Evolutionary conservation across 768 basidiomycete genomes (phyloP), one percentile per base, ranked within the genome.

Genomic region (Fomitopsis serialis): DNA sequence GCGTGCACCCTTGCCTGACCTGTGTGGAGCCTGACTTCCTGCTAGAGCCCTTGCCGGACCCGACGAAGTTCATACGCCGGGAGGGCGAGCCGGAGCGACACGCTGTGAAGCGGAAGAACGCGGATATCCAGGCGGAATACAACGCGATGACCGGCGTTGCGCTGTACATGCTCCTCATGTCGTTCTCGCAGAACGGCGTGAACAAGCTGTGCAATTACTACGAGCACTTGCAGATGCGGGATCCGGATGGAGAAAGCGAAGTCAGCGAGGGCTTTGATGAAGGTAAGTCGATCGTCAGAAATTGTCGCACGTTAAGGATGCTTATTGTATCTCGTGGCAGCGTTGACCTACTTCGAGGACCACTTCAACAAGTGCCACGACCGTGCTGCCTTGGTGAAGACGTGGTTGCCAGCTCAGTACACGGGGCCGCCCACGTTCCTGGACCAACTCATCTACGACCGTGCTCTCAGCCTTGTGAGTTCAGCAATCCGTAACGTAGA

Each of bases 351-450:
- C 95, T 94, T 97, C 72, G 90, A 89, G 64, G 84, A 87, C 12
- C 87, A 93, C 58, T 99, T 97, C 68, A 83, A 94, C 62, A 94
- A 95, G 66, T 96, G 92, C 63, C 90, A 91, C 63, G 93, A 96
- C 54, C 89, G 95, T 37, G 91, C 92, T 17, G 85, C 91, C 45
- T 68, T 89, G 17, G 87, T 92, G 42, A 92, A 90, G 79, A 89
- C 88, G 0, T 92, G 91, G 89, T 67, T 92, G 13, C 89, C 90
- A 5, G 80, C 80, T 48, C 88, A 89, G 53, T 89, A 93, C 54
- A 81, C 86, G 19, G 90, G 90, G 1, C 84, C 89, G 0, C 86
- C 84, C 64, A 84, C 82, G 51, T 95, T 86, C 73, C 78, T 96
- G 15, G 95, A 98, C 66, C 88, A 92, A 68, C 73, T 98, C 22